phyloP scores from a whole-genome alignment of 2,329 filamentous ascomycete species.

The Metarhizium album region DNA sequence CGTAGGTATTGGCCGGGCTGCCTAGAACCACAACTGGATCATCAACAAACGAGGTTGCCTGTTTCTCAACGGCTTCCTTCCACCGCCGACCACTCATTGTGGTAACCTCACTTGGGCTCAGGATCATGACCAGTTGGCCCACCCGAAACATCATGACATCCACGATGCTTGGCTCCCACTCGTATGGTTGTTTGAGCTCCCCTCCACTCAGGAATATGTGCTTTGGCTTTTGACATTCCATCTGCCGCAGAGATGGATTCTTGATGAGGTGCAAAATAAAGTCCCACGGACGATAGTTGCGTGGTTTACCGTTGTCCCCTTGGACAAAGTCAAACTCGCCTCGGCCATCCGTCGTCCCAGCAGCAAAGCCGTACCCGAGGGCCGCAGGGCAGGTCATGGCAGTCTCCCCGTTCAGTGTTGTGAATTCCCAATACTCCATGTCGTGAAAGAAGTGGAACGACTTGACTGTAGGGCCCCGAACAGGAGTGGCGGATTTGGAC shows the following conservation, averaged over 20 bases:
- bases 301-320: constrained; percentile 60
- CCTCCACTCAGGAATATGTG: constrained; percentile 83
- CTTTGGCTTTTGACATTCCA: constrained; percentile 68
- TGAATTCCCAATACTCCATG: constrained; percentile 65
- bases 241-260: constrained; percentile 57
- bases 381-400: constrained; percentile 76
- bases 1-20: constrained; percentile 83
- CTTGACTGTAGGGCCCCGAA: constrained; percentile 58
- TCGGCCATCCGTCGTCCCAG: constrained; percentile 83
- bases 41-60: constrained; percentile 38
- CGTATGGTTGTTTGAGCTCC: constrained; percentile 62
- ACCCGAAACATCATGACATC: constrained; percentile 79
- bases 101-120: constrained; percentile 77
- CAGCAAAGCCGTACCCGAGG: constrained; percentile 85
- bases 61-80: constrained; percentile 53
- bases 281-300: constrained; percentile 70
- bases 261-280: constrained; percentile 64
- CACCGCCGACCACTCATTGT: constrained; percentile 73
- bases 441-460: constrained; percentile 80
- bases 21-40: constrained; percentile 72
- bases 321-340: constrained; percentile 92
- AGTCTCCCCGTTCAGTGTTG: constrained; percentile 57
- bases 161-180: constrained; percentile 85
- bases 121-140: constrained; percentile 73
- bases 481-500: constrained; percentile 31